Percentiles rank a stretch among this genome's conserved stretches.
phyloP scores from a whole-genome alignment of 2,329 filamentous ascomycete genomes.

The Hypoxylon rubiginosum region DNA sequence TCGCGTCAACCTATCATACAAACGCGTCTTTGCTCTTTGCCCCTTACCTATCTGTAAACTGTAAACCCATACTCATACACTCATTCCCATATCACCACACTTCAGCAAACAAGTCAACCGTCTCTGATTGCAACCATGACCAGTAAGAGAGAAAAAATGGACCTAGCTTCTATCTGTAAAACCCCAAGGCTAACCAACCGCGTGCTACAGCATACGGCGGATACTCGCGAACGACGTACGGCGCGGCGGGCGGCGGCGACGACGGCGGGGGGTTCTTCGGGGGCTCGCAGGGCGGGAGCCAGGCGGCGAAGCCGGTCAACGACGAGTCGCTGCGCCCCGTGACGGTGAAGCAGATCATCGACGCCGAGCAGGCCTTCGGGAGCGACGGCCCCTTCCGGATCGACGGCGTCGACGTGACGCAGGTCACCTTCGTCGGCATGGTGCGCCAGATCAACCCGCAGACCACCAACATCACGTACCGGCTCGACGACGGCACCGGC shows the following conservation, averaged over 20 bases:
- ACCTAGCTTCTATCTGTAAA: not conserved
- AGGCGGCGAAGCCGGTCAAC: constrained; percentile 66
- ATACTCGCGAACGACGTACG: constrained; percentile 64
- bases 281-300: constrained; percentile 72
- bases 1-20: constrained; percentile 44
- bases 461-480: constrained; percentile 91
- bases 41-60: not conserved
- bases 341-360: constrained; percentile 93
- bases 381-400: constrained; percentile 80
- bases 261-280: constrained; percentile 73
- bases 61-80: not conserved
- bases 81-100: not conserved
- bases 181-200: constrained; percentile 18
- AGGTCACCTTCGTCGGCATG: constrained; percentile 90
- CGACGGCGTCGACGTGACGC: constrained; percentile 79
- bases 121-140: constrained; percentile 25
- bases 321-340: constrained; percentile 93
- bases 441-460: constrained; percentile 89
- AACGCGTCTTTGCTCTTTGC: constrained; percentile 46
- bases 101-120: constrained; percentile 11
- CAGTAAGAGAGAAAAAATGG: constrained; percentile 10
- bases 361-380: constrained; percentile 81
- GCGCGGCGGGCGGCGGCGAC: constrained; percentile 68
- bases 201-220: constrained; percentile 60
- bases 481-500: constrained; percentile 94